Base-by-base conservation (phyloP, 2,329 filamentous ascomycete species). In the Phialocephala subalpina region DNA sequence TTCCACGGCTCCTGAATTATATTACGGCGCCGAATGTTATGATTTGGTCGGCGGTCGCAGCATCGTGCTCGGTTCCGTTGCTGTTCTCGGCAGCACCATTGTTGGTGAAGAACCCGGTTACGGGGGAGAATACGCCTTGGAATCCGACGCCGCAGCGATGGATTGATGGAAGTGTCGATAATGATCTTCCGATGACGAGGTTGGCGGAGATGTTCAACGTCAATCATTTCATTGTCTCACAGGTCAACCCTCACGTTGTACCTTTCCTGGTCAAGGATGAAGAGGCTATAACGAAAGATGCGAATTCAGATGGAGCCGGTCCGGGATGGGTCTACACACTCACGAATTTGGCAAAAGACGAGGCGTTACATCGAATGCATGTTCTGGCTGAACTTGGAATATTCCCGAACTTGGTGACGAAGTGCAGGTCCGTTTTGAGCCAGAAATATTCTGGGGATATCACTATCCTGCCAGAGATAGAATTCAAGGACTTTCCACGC, bases 161-260 rank as follows among this genome's bases (percentile, higher is more conserved):
- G 87, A 97, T 98, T 60, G 95, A 98, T 76, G 95, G 95, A 0
- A 97, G 94, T 0, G 93, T 98, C 25, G 94, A 97, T 76, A 96
- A 96, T 66, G 95, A 98, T 77, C 82, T 98, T 2, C 95, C 95
- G 1, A 97, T 97, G 88, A 93, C 91, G 22, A 88, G 93, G 1
- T 83, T 98, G 18, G 90, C 94, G 0, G 94, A 97, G 75, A 94
- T 97, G 91, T 97, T 97, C 82, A 97, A 97, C 75, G 94, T 97
- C 76, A 97, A 97, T 75, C 95, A 97, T 77, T 97, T 97, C 76
- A 97, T 98, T 71, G 95, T 97, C 20, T 97, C 94, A 0, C 95
- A 98, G 77, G 94, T 97, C 59, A 98, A 98, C 73, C 95, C 95
- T 0, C 95, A 98, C 73, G 92, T 97, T 9, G 88, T 97, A 0